Conservation (phyloP, 129 eudicot species). For the Erigeron canadensis region DNA sequence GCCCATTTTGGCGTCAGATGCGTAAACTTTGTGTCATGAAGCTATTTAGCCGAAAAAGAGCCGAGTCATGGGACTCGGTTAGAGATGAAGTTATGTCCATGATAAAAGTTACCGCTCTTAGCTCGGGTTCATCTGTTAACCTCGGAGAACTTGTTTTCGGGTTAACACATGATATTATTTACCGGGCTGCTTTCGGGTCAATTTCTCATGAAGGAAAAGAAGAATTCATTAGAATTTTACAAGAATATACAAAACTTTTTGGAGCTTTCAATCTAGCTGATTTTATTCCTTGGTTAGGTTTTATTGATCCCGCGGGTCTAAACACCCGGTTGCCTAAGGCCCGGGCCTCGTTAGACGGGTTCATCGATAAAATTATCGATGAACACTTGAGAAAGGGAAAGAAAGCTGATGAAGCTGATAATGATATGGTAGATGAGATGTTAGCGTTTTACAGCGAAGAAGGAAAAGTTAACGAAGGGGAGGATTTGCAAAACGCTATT, state of each 20-base stretch:
- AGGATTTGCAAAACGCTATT: conserved; percentile 63
- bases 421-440: conserved; percentile 87
- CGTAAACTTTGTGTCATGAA: conserved; percentile 86
- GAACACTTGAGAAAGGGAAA: conserved; percentile 52
- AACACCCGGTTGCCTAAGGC: conserved; percentile 53
- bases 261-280: conserved; percentile 88
- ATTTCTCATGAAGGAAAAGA: conserved; percentile 64
- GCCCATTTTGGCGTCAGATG: conserved; percentile 98
- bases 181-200: conserved; percentile 89
- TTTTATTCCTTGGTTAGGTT: conserved; percentile 66
- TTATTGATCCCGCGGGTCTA: conserved; percentile 70
- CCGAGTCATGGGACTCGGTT: conserved; percentile 93
- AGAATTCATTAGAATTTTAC: conserved; percentile 72
- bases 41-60: conserved; percentile 77
- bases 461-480: conserved; percentile 51
- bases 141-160: conserved; percentile 76
- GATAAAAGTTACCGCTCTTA: conserved; percentile 41
- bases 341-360: conserved; percentile 64
- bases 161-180: conserved; percentile 64
- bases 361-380: conserved; percentile 74
- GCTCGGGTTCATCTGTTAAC: conserved; percentile 54
- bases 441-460: conserved; percentile 66
- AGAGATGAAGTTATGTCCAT: conserved; percentile 70
- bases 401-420: conserved; percentile 23
- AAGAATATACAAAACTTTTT: conserved; percentile 78